Conservation (phyloP, 345 rosid genomes). For the Moricandia arvensis region DNA sequence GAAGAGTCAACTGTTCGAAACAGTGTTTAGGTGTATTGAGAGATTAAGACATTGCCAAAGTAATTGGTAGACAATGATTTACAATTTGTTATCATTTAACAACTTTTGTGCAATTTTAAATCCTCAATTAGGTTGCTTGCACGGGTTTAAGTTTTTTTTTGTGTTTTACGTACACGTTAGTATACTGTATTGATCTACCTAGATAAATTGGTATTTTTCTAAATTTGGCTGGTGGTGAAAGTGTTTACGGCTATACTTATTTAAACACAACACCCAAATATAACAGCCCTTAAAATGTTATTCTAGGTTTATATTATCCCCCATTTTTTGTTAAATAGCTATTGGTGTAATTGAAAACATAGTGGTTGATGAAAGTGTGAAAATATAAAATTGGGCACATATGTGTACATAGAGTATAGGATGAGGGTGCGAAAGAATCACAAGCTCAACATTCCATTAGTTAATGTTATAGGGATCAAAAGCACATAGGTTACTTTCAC, state of each 20-base stretch:
- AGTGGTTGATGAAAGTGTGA: not conserved
- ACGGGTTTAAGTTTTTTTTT: not conserved
- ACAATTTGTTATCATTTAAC: slow-evolving; percentile 9
- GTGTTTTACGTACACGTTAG: slow-evolving; percentile 11
- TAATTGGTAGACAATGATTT: slow-evolving; percentile 20
- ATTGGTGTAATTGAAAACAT: too few species aligned
- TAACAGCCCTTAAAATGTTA: not conserved
- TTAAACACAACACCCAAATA: not conserved
- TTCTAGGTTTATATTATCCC: not conserved
- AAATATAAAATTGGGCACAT: not conserved
- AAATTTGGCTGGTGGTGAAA: not conserved
- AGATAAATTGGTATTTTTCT: not conserved
- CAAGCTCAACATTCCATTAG: slow-evolving; percentile 20
- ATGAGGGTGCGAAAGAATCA: slow-evolving; percentile 13
- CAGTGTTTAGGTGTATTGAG: slow-evolving; percentile 23
- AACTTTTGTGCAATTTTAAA: not conserved
- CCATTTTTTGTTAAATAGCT: not conserved
- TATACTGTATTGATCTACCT: not conserved
- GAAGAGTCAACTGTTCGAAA: slow-evolving; percentile 33
- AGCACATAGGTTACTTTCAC: slow-evolving; percentile 27
- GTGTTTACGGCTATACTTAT: not conserved
- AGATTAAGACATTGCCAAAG: slow-evolving; percentile 34
- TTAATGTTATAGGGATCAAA: slow-evolving; percentile 9
- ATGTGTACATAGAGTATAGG: not conserved
- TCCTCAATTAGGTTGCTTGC: slow-evolving; percentile 1